Evolutionary conservation across 345 rosid species (phyloP).

Genomic region (Citropsis articulata): DNA sequence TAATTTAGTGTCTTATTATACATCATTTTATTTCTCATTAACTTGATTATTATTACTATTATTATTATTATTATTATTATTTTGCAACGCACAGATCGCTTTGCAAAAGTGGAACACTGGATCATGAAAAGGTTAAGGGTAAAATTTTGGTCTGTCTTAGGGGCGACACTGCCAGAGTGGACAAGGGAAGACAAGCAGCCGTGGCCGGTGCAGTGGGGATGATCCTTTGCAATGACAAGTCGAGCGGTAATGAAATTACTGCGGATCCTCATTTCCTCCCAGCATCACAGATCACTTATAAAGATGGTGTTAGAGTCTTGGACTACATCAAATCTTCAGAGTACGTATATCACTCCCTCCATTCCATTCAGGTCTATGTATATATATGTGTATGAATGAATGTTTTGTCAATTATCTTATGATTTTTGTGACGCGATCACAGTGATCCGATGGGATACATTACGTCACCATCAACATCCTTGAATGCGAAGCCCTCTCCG

Average conservation of each 20-base stretch:
- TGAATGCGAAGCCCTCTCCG: slow-evolving; percentile 54
- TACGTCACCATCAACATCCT: slow-evolving; percentile 17
- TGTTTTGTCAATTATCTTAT: neutral
- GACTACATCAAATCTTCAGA: slow-evolving; percentile 38
- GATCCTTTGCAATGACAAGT: slow-evolving; percentile 62
- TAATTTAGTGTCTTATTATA: too few relatives aligned
- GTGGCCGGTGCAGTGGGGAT: slow-evolving; percentile 63
- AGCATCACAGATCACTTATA: slow-evolving; percentile 48
- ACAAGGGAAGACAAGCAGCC: slow-evolving; percentile 45
- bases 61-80: neutral
- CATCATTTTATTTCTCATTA: neutral
- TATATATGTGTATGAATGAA: neutral
- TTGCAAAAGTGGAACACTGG: slow-evolving; percentile 37
- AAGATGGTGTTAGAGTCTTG: slow-evolving; percentile 45
- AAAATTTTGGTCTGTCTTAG: slow-evolving; percentile 57
- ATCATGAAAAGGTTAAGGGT: slow-evolving; percentile 44
- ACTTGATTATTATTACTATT: neutral
- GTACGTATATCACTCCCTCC: slow-evolving; percentile 14
- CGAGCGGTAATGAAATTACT: slow-evolving; percentile 37
- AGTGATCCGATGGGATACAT: slow-evolving; percentile 51
- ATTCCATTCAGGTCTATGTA: neutral
- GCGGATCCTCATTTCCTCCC: slow-evolving; percentile 70
- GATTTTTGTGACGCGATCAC: neutral
- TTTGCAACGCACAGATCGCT: slow-evolving; percentile 21
- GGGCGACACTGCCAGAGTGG: slow-evolving; percentile 41